Evolutionary conservation across 2,329 filamentous ascomycete genomes (phyloP), one percentile per base, ranked within the genome.

Genomic region (Hypocreales sp.): DNA sequence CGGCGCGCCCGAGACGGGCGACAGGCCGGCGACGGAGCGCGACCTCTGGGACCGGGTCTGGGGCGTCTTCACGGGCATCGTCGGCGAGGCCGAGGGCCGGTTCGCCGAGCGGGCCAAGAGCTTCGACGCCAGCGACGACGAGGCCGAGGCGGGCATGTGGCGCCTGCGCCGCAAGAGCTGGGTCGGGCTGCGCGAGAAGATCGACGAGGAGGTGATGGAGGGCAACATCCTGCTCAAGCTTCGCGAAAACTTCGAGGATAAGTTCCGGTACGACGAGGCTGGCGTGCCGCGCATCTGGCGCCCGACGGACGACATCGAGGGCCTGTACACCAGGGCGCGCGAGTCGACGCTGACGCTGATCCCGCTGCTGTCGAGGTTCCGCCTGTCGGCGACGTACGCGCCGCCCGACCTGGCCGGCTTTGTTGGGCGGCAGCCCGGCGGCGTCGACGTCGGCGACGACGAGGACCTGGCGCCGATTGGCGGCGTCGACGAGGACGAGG

Each of bases 171-270:
- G 87, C 37, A 95, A 95, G 64, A 90, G 82, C 35, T 98, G 90
- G 90, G 77, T 77, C 22, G 86, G 87, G 10, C 63, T 98, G 34
- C 72, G 82, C 24, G 77, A 83, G 33, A 90, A 82, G 60, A 79
- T 98, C 35, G 87, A 95, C 20, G 90, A 98, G 47, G 90, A 98
- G 55, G 82, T 94, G 47, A 92, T 92, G 74, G 90, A 95, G 56
- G 87, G 87, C 43, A 98, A 95, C 47, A 74, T 98, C 29, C 61
- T 95, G 19, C 64, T 95, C 40, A 98, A 98, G 61, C 70, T 98
- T 27, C 74, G 90, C 20, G 90, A 98, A 53, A 95, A 94, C 58
- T 98, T 98, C 40, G 90, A 98, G 55, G 90, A 98, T 59, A 94
- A 93, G 55, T 98, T 98, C 68, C 78, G 90, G 37, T 98, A 98